Percentiles rank a stretch among this genome's conserved stretches.
These are phyloP conservation scores for Mimosa pudica DNA, from an alignment of 306 rosid genomes.

Conservation along the genomic window DNA sequence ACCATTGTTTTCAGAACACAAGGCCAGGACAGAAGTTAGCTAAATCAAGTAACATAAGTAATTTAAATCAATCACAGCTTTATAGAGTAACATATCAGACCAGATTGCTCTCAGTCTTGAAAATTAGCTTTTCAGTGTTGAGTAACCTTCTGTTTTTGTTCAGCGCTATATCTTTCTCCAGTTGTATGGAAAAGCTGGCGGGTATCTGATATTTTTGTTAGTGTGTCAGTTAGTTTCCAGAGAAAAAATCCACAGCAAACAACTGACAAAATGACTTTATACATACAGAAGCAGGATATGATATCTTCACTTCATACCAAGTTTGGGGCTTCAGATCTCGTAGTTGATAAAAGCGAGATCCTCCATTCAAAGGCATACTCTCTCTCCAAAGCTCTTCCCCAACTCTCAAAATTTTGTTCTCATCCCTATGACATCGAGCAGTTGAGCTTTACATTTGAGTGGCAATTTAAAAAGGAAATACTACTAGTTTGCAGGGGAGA, in stretches of 20 bases:
- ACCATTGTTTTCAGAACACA: slow-evolving; percentile 28
- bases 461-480: slow-evolving; percentile 38
- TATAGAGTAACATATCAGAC: slow-evolving; percentile 37
- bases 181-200: slow-evolving; percentile 66
- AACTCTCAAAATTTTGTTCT: slow-evolving; percentile 56
- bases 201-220: slow-evolving; percentile 62
- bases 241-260: slow-evolving; percentile 31
- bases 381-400: slow-evolving; percentile 82
- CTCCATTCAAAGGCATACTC: slow-evolving; percentile 57
- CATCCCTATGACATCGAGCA: slow-evolving; percentile 44
- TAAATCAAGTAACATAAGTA: background rate
- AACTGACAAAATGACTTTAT: slow-evolving; percentile 41
- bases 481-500: slow-evolving; percentile 41
- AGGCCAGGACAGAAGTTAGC: background rate
- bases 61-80: slow-evolving; percentile 4
- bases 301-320: slow-evolving; percentile 88
- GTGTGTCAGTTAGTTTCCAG: slow-evolving; percentile 36
- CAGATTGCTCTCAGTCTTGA: slow-evolving; percentile 56
- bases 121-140: slow-evolving; percentile 85
- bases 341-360: slow-evolving; percentile 69
- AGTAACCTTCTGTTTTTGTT: slow-evolving; percentile 69
- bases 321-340: slow-evolving; percentile 63
- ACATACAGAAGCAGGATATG: slow-evolving; percentile 98
- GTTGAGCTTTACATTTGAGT: background rate
- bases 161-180: slow-evolving; percentile 50